These are phyloP conservation scores for Abrus precatorius DNA, from an alignment of 306 rosid species.

Conservation along the genomic window DNA sequence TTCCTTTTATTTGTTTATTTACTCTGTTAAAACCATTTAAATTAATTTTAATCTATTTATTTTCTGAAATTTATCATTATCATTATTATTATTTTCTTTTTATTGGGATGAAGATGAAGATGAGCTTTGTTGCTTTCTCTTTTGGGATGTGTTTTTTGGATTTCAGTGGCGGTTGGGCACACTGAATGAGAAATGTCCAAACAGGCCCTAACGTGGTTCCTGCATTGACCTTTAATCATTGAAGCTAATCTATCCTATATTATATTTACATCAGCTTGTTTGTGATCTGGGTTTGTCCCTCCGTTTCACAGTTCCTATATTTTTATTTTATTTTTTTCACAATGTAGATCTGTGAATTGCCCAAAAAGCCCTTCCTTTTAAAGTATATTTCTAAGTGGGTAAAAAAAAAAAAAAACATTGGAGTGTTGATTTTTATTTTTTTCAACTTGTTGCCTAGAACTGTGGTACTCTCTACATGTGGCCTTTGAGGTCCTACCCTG, in stretches of 20 bases:
- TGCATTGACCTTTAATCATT: slow-evolving; percentile 91
- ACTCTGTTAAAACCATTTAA: not conserved
- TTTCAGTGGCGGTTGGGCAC: slow-evolving; percentile 57
- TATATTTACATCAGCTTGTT: slow-evolving; percentile 59
- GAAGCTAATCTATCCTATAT: slow-evolving; percentile 65
- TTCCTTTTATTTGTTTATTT: not conserved
- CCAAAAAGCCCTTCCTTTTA: slow-evolving; percentile 52
- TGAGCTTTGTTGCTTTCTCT: slow-evolving; percentile 52
- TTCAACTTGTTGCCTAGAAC: slow-evolving; percentile 68
- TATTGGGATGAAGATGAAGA: slow-evolving; percentile 47
- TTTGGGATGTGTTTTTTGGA: slow-evolving; percentile 61
- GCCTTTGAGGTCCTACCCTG: slow-evolving; percentile 72
- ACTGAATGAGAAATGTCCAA: slow-evolving; percentile 54
- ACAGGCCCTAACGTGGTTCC: slow-evolving; percentile 63
- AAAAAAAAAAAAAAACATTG: not conserved
- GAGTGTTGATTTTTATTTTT: slow-evolving; percentile 45
- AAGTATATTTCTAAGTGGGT: not conserved
- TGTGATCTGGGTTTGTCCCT: slow-evolving; percentile 68
- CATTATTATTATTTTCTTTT: slow-evolving; percentile 25
- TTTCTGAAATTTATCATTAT: slow-evolving; percentile 2
- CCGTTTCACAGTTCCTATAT: slow-evolving; percentile 24
- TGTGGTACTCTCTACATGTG: slow-evolving; percentile 64
- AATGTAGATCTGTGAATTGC: not conserved
- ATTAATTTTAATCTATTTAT: not conserved
- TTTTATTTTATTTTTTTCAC: slow-evolving; percentile 2